Evolutionary conservation across 768 basidiomycete genomes (phyloP), one percentile per base, ranked within the genome.

Genomic region (Calocera cornea): DNA sequence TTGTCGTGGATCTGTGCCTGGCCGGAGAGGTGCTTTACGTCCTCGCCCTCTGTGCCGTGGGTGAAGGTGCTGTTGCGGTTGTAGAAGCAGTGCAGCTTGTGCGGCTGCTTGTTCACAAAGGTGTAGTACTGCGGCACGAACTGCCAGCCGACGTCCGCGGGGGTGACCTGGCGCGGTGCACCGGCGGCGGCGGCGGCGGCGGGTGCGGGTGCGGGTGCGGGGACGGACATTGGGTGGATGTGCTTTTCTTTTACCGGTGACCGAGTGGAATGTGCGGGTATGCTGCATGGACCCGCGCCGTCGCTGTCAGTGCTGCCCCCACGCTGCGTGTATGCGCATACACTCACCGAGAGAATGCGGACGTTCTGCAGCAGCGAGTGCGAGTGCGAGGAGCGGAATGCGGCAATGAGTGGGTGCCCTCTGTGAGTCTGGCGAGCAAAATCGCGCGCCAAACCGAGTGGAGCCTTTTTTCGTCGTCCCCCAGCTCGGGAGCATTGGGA

Each of bases 101-200:
- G 82, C 74, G 95, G 95, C 70, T 94, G 87, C 80, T 97, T 94
- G 86, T 98, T 97, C 77, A 99, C 89, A 83, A 91, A 95, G 73
- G 91, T 95, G 81, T 99, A 99, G 81, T 98, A 98, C 79, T 99
- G 95, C 64, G 93, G 92, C 72, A 97, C 94, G 81, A 97, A 97
- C 80, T 97, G 94, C 93, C 94, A 97, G 79, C 95, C 94, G 76
- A 97, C 95, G 81, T 97, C 92, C 73, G 88, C 92, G 3, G 77
- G 76, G 66, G 74, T 73, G 34, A 76, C 71, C 67, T 74, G 74
- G 22, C 71, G 69, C 16, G 69, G 64, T 29, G 68, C 69, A 33
- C 68, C 64, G 34, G 64, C 60, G 54, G 68, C 41, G 24, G 68
- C 64, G 36, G 68, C 34, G 36, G 41, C 31, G 54, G 27, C 54